Evolutionary conservation across 768 basidiomycete genomes (phyloP).

Genomic region (Fomitopsis pulvina): DNA sequence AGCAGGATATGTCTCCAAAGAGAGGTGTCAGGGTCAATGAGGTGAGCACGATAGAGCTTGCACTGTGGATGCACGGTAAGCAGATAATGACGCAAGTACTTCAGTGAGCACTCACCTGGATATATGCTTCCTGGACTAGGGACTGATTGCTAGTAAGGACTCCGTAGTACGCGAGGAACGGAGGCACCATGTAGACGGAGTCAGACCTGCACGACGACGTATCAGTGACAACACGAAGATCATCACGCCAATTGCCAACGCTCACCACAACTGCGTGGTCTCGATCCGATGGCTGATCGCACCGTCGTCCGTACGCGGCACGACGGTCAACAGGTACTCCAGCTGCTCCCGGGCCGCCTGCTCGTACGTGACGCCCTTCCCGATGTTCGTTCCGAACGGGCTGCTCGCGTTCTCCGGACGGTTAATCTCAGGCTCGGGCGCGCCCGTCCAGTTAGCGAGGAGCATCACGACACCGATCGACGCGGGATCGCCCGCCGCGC

Average conservation of each 20-base stretch:
- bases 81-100: too few relatives aligned
- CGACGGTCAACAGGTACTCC: slow-evolving; percentile 47
- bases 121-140: slow-evolving; percentile 57
- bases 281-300: slow-evolving; percentile 74
- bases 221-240: slow-evolving; percentile 3
- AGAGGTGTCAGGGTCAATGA: slow-evolving; percentile 47
- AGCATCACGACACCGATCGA: slow-evolving; percentile 68
- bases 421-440: not conserved
- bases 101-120: slow-evolving; percentile 34
- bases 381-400: slow-evolving; percentile 20
- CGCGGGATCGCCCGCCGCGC: slow-evolving; percentile 72
- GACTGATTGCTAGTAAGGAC: slow-evolving; percentile 49
- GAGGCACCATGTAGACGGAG: slow-evolving; percentile 81
- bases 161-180: slow-evolving; percentile 84
- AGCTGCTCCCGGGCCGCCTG: slow-evolving; percentile 63
- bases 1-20: slow-evolving; percentile 75
- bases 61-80: slow-evolving; percentile 35
- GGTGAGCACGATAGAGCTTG: slow-evolving; percentile 59
- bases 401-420: not conserved
- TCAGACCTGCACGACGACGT: slow-evolving; percentile 48
- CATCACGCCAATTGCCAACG: too few relatives aligned
- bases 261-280: slow-evolving; percentile 69
- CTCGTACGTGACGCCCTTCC: slow-evolving; percentile 41
- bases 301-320: slow-evolving; percentile 62
- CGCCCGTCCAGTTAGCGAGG: slow-evolving; percentile 46